Evolutionary conservation across 148 eudicot genomes (phyloP).

Genomic region (Polygonum maritimum): DNA sequence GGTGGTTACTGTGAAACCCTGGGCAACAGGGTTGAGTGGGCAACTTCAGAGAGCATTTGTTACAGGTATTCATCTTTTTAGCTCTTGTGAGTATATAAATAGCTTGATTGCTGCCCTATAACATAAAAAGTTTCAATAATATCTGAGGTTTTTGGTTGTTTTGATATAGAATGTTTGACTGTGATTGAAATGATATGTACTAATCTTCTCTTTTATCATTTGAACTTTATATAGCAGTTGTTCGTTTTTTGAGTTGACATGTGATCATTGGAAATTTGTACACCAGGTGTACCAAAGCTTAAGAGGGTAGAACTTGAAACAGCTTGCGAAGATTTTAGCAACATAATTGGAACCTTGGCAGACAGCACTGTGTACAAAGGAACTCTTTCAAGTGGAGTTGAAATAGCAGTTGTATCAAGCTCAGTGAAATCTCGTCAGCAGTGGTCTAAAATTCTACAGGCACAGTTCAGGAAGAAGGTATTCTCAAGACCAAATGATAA

Average conservation of each 20-base stretch:
- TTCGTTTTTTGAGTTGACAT: background rate
- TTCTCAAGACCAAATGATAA: background rate
- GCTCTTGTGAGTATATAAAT: background rate
- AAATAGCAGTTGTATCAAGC: conserved; percentile 75
- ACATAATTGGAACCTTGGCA: conserved; percentile 54
- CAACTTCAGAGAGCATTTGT: conserved; percentile 84
- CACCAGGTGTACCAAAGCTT: conserved; percentile 76
- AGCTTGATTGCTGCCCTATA: background rate
- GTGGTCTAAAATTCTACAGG: conserved; percentile 59
- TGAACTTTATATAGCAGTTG: background rate
- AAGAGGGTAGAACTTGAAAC: conserved; percentile 66
- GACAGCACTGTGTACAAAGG: conserved; percentile 78
- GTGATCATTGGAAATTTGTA: background rate
- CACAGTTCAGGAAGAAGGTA: conserved; percentile 72
- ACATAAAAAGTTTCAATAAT: background rate
- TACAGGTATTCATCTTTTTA: conserved; percentile 35
- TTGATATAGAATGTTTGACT: background rate
- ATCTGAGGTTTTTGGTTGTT: background rate
- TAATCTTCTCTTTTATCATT: background rate
- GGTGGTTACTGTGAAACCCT: conserved; percentile 60
- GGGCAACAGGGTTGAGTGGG: conserved; percentile 85
- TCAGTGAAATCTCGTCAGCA: conserved; percentile 40
- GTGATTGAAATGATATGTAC: background rate
- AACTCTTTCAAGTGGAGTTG: conserved; percentile 77
- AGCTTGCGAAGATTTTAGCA: conserved; percentile 91